A percentile compares a stretch with the other conserved stretches of the same genome.
Conservation (phyloP, 2,329 filamentous ascomycete species). For the Claviceps capensis region DNA sequence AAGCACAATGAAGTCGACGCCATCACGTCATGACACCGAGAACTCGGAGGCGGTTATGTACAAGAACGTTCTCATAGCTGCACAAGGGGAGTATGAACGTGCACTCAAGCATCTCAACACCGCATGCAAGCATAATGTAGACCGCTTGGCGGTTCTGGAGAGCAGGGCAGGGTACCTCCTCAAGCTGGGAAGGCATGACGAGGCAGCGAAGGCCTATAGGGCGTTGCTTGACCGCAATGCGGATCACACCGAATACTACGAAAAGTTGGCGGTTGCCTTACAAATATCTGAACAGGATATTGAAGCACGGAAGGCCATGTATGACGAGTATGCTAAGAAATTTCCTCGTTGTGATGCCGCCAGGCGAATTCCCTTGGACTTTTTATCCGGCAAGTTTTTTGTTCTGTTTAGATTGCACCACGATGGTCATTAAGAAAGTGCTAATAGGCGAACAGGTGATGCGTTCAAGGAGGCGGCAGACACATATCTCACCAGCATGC, state of each 20-base stretch:
- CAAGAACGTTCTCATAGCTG: slow-evolving; percentile 89
- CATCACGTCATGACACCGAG: slow-evolving; percentile 68
- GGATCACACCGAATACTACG: slow-evolving; percentile 78
- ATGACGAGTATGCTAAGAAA: slow-evolving; percentile 62
- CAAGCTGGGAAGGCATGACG: slow-evolving; percentile 60
- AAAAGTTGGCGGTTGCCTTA: slow-evolving; percentile 57
- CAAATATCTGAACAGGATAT: slow-evolving; percentile 45
- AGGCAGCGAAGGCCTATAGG: slow-evolving; percentile 71
- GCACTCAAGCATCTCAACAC: slow-evolving; percentile 78
- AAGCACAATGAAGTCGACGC: slow-evolving; percentile 73
- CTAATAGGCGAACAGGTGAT: slow-evolving; percentile 41
- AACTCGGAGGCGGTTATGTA: slow-evolving; percentile 91
- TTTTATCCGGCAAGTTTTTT: slow-evolving; percentile 50
- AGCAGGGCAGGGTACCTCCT: slow-evolving; percentile 72
- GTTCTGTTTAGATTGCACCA: no score
- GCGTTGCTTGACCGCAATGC: slow-evolving; percentile 73
- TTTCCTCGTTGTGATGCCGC: slow-evolving; percentile 74
- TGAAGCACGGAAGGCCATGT: slow-evolving; percentile 57
- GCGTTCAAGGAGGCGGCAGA: slow-evolving; percentile 69
- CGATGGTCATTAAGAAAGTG: background rate
- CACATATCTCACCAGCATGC: slow-evolving; percentile 67
- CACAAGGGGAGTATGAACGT: slow-evolving; percentile 68
- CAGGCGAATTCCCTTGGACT: slow-evolving; percentile 76
- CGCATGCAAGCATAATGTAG: slow-evolving; percentile 63
- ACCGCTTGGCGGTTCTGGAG: slow-evolving; percentile 77